Evolutionary conservation across 2,329 filamentous ascomycete genomes (phyloP), one percentile per base, ranked within the genome.

Genomic region (Cordyceps cateniannulata): DNA sequence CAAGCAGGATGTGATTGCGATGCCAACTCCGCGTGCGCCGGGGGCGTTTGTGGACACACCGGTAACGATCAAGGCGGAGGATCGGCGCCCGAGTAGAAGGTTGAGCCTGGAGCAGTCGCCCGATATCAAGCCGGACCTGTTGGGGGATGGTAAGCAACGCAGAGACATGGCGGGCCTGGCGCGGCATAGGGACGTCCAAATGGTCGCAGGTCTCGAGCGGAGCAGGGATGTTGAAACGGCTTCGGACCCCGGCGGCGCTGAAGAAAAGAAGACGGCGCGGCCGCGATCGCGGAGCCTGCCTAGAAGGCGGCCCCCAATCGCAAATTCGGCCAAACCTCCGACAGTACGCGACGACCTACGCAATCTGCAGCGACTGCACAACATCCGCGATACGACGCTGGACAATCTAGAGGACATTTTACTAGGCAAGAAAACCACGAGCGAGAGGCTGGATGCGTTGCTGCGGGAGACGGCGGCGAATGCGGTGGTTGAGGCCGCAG

Each of bases 1-100:
- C 16, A 81, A 75, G 64, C 65, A 65, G 45, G 80, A 84, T 62
- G 77, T 77, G 12, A 62, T 79, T 38, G 74, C 74, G 32, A 78
- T 79, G 70, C 79, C 81, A 7, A 85, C 83, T 3, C 83, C 83
- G 2, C 77, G 72, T 55, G 75, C 85, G 3, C 79, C 75, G 0
- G 83, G 83, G 0, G 83, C 83, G 3, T 85, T 80, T 62, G 76
- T 85, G 10, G 81, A 85, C 60, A 85, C 83, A 2, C 82, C 83
- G 1, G 77, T 75, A 8, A 81, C 80, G 5, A 68, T 74, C 47
- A 78, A 75, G 64, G 69, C 73, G 9, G 75, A 76, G 29, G 53
- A 60, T 9, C 42, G 29, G 20, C 44, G 22, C 42, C 42, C 38
- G 27, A 49, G 49, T 29, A 44, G 52, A 14, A 35, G 32, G 32